A percentile compares a stretch with the other conserved stretches of the same genome.
phyloP scores from a whole-genome alignment of 2,329 filamentous ascomycete species.

The Colletotrichum acutatum region DNA sequence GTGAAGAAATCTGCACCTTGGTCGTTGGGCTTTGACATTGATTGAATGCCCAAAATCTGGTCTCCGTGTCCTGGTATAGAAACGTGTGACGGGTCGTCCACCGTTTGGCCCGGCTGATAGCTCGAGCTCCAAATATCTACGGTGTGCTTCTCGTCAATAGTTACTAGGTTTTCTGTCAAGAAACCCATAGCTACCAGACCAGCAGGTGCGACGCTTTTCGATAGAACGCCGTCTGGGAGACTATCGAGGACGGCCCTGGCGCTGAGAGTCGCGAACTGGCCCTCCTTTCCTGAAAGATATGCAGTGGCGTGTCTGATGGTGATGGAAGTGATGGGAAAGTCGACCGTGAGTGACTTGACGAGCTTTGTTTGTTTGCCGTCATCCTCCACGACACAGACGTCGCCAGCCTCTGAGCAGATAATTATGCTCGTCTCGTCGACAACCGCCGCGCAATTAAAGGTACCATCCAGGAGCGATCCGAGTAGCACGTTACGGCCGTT shows the following conservation, averaged over 20 bases:
- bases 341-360: conserved; percentile 71
- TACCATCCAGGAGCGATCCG: conserved; percentile 82
- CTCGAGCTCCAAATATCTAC: conserved; percentile 74
- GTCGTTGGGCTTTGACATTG: conserved; percentile 69
- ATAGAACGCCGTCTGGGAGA: conserved; percentile 51
- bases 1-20: conserved; percentile 83
- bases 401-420: conserved; percentile 87
- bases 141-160: conserved; percentile 79
- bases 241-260: conserved; percentile 60
- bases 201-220: conserved; percentile 49
- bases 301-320: conserved; percentile 68
- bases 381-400: conserved; percentile 90
- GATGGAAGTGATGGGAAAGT: conserved; percentile 76
- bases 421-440: conserved; percentile 81
- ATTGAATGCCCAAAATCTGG: conserved; percentile 77
- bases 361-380: conserved; percentile 78
- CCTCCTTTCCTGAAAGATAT: conserved; percentile 77
- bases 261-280: conserved; percentile 65
- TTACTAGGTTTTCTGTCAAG: conserved; percentile 73
- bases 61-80: conserved; percentile 73
- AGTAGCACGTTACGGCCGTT: conserved; percentile 89
- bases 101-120: conserved; percentile 53
- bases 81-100: conserved; percentile 55
- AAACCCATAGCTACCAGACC: conserved; percentile 77
- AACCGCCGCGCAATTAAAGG: conserved; percentile 81